phyloP scores from a whole-genome alignment of 495 filamentous ascomycete species.

The Neurospora pannonica region DNA sequence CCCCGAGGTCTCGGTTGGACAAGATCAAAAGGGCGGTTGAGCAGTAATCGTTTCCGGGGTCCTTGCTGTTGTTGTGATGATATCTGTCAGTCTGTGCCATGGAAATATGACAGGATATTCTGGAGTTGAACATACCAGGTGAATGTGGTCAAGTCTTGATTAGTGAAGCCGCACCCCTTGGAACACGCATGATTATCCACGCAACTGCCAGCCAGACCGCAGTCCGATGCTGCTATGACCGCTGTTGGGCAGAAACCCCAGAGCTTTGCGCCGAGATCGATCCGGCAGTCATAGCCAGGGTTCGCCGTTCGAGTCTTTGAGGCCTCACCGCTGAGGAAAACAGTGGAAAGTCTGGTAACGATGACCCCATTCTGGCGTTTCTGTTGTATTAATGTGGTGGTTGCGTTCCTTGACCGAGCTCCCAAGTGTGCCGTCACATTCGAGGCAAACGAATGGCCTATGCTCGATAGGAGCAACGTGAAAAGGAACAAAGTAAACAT shows the following conservation, averaged over 20 bases:
- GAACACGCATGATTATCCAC: conserved; percentile 11
- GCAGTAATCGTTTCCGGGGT: conserved; percentile 7
- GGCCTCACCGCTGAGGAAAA: conserved; percentile 4
- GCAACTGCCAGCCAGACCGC: conserved; percentile 14
- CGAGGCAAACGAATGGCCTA: neutral
- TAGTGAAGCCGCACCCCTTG: conserved; percentile 2
- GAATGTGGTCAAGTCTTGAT: conserved; percentile 6
- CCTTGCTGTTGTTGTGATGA: neutral
- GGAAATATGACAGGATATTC: neutral
- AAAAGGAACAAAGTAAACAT: neutral
- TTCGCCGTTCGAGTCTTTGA: conserved; percentile 6
- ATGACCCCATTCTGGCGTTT: neutral
- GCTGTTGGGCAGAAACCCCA: conserved; percentile 16
- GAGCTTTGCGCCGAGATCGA: conserved; percentile 7
- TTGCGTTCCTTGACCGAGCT: neutral
- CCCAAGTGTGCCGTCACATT: neutral
- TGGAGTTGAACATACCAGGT: conserved; percentile 10
- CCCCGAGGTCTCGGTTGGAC: conserved; percentile 1
- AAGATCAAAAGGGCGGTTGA: conserved; percentile 13
- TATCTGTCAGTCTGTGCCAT: neutral
- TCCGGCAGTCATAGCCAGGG: conserved; percentile 11
- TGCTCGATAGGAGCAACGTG: neutral
- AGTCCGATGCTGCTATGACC: conserved; percentile 6
- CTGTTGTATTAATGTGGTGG: neutral
- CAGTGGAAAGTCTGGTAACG: conserved; percentile 5